These are phyloP conservation scores for Mucor circinelloides DNA, from an alignment of 371 early-diverging fungal species.

Conservation along the genomic window DNA sequence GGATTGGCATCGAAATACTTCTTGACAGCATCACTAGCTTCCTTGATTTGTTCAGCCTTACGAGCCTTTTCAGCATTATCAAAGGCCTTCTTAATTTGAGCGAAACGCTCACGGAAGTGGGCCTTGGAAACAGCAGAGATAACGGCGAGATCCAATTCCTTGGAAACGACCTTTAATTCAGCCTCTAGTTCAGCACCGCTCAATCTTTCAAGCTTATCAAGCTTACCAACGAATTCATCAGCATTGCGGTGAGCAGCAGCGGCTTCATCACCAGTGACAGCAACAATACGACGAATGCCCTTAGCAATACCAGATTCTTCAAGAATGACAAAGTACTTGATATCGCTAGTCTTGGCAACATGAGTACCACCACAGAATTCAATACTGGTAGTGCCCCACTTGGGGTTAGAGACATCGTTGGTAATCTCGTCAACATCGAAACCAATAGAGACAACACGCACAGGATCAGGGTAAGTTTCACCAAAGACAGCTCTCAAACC, in stretches of 20 bases:
- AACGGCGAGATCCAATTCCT: slow-evolving; percentile 79
- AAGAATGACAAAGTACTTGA: slow-evolving; percentile 87
- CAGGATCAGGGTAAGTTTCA: slow-evolving; percentile 96
- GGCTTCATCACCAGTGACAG: slow-evolving; percentile 95
- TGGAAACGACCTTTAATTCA: slow-evolving; percentile 77
- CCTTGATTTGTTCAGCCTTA: slow-evolving; percentile 83
- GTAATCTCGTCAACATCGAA: slow-evolving; percentile 88
- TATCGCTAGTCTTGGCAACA: slow-evolving; percentile 91
- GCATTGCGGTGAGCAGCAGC: slow-evolving; percentile 69
- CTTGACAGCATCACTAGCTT: slow-evolving; percentile 80
- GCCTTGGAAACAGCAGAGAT: slow-evolving; percentile 86
- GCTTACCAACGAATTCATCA: slow-evolving; percentile 61
- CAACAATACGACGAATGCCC: slow-evolving; percentile 97
- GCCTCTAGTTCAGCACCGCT: slow-evolving; percentile 72
- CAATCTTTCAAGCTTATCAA: slow-evolving; percentile 62
- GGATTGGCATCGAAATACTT: slow-evolving; percentile 75
- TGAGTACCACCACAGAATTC: slow-evolving; percentile 99
- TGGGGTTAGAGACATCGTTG: slow-evolving; percentile 76
- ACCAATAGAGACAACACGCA: slow-evolving; percentile 93
- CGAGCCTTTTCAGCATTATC: slow-evolving; percentile 89
- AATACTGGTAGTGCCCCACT: slow-evolving; percentile 82
- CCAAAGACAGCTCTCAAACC: slow-evolving; percentile 97
- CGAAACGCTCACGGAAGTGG: slow-evolving; percentile 70
- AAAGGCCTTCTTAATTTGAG: slow-evolving; percentile 77
- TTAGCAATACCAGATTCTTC: slow-evolving; percentile 97